phyloP scores from a whole-genome alignment of 2,329 filamentous ascomycete species.

The Calonectria ilicicola region DNA sequence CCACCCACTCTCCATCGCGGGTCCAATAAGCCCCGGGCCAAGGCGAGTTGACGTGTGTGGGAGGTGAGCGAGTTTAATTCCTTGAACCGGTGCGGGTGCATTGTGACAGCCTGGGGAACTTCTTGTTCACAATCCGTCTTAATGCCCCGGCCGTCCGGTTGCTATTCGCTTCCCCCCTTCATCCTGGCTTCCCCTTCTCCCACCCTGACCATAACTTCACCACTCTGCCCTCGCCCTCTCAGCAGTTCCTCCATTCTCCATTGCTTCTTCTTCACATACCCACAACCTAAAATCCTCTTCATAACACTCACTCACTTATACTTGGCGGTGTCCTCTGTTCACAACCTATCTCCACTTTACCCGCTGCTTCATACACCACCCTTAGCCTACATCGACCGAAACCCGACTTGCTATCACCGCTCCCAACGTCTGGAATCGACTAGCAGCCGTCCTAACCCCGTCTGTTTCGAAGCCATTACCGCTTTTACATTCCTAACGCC shows the following conservation, averaged over 20 bases:
- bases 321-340: neutral
- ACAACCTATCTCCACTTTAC: neutral
- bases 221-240: neutral
- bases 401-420: constrained; percentile 5
- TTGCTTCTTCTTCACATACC: neutral
- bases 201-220: neutral
- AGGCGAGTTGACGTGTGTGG: constrained; percentile 15
- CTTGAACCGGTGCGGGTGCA: neutral
- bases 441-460: neutral
- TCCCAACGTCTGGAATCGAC: neutral
- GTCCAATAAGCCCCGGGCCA: constrained; percentile 3
- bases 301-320: neutral
- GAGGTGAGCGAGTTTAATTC: constrained; percentile 11
- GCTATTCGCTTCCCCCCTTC: neutral
- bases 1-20: constrained; percentile 14
- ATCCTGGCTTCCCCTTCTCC: neutral
- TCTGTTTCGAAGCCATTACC: neutral
- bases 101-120: constrained; percentile 4
- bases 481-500: neutral
- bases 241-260: neutral
- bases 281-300: too few relatives aligned
- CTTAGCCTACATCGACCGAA: neutral
- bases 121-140: neutral
- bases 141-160: constrained; percentile 4
- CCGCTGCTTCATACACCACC: neutral